These are phyloP conservation scores for Rhynchospora tenuis DNA, from an alignment of 176 grass and related monocot genomes.

Conservation along the genomic window DNA sequence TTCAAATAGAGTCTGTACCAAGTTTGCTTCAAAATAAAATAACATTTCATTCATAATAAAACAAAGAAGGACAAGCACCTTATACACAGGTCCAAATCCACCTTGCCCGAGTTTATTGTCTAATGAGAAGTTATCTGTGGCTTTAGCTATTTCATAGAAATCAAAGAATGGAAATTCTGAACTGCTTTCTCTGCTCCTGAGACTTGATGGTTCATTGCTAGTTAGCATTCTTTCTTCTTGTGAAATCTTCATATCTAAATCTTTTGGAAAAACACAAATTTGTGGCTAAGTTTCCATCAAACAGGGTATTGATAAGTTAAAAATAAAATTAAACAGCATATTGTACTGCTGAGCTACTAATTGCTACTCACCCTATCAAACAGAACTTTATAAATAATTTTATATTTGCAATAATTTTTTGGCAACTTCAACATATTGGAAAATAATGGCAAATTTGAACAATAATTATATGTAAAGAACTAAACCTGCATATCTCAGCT, in stretches of 20 bases:
- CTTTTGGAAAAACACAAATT: not conserved
- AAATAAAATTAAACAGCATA: too few relatives aligned
- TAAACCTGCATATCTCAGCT: constrained; percentile 16
- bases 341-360: too few relatives aligned
- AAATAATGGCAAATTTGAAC: too few relatives aligned
- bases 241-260: constrained; percentile 10
- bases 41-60: not conserved
- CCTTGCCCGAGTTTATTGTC: constrained; percentile 26
- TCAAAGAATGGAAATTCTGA: constrained; percentile 8
- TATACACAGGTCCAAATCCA: constrained; percentile 25
- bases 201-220: not conserved
- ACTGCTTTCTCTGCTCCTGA: constrained; percentile 4
- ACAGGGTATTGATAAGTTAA: not conserved
- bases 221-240: constrained; percentile 18
- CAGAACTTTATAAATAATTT: too few relatives aligned
- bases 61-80: not conserved
- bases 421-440: too few relatives aligned
- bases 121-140: constrained; percentile 7
- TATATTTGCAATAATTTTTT: too few relatives aligned
- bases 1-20: not conserved
- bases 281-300: not conserved
- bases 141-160: not conserved
- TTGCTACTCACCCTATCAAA: too few relatives aligned
- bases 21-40: not conserved
- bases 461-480: not conserved